These are phyloP conservation scores for Blastomyces parvus DNA, from an alignment of 2,329 filamentous ascomycete species.

Conservation along the genomic window DNA sequence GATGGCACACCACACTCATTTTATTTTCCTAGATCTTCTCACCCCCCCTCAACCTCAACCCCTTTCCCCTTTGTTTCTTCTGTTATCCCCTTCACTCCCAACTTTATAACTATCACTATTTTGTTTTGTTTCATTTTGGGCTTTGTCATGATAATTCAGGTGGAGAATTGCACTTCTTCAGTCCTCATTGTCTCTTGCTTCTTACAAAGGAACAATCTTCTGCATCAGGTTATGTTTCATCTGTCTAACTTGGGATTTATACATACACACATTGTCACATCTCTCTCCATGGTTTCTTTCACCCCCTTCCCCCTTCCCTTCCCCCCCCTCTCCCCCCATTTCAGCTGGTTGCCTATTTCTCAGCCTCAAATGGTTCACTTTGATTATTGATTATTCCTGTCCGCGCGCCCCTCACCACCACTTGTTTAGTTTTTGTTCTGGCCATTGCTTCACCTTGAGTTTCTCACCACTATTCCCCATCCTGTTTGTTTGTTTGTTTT, in stretches of 20 bases:
- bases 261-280: no score
- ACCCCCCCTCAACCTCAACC: background rate
- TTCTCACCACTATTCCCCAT: conserved; percentile 7
- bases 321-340: no score
- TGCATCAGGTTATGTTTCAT: background rate
- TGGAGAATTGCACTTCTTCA: background rate
- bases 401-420: background rate
- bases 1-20: conserved; percentile 22
- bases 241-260: no score
- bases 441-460: conserved; percentile 3
- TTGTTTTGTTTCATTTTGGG: no score
- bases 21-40: conserved; percentile 10
- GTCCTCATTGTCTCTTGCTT: background rate
- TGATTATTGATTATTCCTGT: no score
- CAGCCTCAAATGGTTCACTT: no score
- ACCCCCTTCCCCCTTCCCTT: no score
- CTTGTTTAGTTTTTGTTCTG: background rate
- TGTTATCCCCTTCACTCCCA: conserved; percentile 4
- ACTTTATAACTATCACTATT: no score
- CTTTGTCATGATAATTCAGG: conserved; percentile 2
- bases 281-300: no score
- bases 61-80: conserved; percentile 20
- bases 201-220: background rate
- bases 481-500: background rate
- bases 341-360: no score